Base-by-base conservation (phyloP, 257 asterid genomes). In the Anisodus acutangulus region DNA sequence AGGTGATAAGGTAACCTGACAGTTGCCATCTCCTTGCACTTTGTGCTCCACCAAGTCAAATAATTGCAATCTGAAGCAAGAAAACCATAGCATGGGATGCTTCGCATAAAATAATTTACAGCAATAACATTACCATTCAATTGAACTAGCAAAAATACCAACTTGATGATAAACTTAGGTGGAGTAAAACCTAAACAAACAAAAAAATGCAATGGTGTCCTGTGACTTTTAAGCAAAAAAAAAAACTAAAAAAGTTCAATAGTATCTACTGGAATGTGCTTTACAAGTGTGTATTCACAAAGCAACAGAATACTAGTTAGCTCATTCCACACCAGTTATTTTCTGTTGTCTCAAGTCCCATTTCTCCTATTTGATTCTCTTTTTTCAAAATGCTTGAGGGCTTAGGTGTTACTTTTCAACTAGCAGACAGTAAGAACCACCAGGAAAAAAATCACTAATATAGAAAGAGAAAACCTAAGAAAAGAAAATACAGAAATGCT, bases 11-110 rank as follows among this genome's bases (percentile, higher is more conserved):
- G 88, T 83, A 85, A 93, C 99, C 99, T 97, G 99, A 79, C 99
- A 97, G 88, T 97, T 97, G 13, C 99, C 99, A 89, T 95, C 99
- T 89, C 99, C 99, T 86, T 91, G 92, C 85, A 93, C 93, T 89
- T 93, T 93, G 94, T 92, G 93, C 91, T 95, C 99, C 86, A 91
- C 89, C 95, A 97, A 90, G 87, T 91, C 95, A 87, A 91, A 91
- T 63, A 90, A 85, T 92, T 91, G 88, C 92, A 97, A 95, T 87
- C 99, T 97, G 96, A 87, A 90, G 86, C 58, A 82, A 85, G 78
- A 88, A 83, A 63, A 84, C 13, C 55, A 10, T 4, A 22, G 62
- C 12, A 12, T 74, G 22, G 43, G 13, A 74, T 49, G 4, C 81
- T 74, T 51, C 49, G 62, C 45, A 71, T 69, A 90, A 91, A 97